A percentile compares a stretch with the other conserved stretches of the same genome.
Conservation (phyloP, 2,329 filamentous ascomycete species). For the Neopestalotiopsis rosae region DNA sequence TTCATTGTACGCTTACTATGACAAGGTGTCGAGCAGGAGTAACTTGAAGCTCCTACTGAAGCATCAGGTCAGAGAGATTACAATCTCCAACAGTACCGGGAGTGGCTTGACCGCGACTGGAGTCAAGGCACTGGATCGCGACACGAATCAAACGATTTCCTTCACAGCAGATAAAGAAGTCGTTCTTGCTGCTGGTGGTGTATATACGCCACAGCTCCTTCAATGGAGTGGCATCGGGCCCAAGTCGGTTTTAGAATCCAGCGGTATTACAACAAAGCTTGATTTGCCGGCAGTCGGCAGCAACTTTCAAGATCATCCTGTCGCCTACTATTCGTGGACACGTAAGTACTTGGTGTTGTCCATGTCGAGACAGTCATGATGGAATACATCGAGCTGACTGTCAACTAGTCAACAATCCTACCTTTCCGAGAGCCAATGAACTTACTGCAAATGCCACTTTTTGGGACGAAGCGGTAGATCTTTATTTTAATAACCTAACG, state of each 20-base stretch:
- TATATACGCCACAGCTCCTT: constrained; percentile 40
- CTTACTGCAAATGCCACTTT: constrained; percentile 25
- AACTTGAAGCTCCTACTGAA: constrained; percentile 7
- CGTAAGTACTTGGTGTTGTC: not conserved
- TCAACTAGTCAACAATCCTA: not conserved
- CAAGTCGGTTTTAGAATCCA: constrained; percentile 17
- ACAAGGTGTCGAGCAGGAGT: constrained; percentile 8
- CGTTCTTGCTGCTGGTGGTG: constrained; percentile 31
- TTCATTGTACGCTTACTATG: constrained; percentile 11
- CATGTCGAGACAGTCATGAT: not conserved
- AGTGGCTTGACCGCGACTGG: not conserved
- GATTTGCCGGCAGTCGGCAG: constrained; percentile 26
- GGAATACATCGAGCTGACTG: not conserved
- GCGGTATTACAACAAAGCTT: constrained; percentile 17
- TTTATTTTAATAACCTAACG: constrained; percentile 28
- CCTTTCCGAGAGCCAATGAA: constrained; percentile 16
- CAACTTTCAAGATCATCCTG: constrained; percentile 30
- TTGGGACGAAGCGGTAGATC: constrained; percentile 27
- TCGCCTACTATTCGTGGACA: constrained; percentile 21
- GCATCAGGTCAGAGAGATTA: constrained; percentile 2
- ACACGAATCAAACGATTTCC: constrained; percentile 15
- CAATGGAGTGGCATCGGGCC: constrained; percentile 43
- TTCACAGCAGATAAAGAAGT: constrained; percentile 28
- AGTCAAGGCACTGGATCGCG: constrained; percentile 6
- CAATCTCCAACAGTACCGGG: not conserved